A percentile compares a stretch with the other conserved stretches of the same genome.
Evolutionary conservation across 768 basidiomycete species (phyloP).

Genomic region (Hericium coralloides): DNA sequence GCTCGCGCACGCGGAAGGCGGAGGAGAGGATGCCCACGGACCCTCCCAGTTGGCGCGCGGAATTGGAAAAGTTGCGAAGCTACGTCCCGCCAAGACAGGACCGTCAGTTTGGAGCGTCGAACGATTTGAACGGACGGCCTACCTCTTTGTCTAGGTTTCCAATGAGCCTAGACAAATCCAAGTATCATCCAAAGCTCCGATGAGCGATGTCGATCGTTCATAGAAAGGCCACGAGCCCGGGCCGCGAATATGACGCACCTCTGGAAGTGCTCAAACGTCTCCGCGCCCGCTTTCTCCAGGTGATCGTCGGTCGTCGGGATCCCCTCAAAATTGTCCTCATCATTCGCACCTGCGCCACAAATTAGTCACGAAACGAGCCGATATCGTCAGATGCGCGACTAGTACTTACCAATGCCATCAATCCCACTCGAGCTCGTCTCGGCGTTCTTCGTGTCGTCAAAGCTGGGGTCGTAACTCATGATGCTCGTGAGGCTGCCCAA

Average conservation of each 20-base stretch:
- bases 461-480: too few relatives aligned
- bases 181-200: not conserved
- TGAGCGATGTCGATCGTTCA: not conserved
- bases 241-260: slow-evolving; percentile 29
- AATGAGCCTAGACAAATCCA: slow-evolving; percentile 34
- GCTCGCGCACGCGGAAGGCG: slow-evolving; percentile 59
- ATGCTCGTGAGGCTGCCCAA: too few relatives aligned
- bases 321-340: not conserved
- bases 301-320: slow-evolving; percentile 53
- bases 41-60: slow-evolving; percentile 69
- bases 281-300: slow-evolving; percentile 54
- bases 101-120: not conserved
- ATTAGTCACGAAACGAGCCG: too few relatives aligned
- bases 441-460: too few relatives aligned
- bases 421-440: too few relatives aligned
- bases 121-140: slow-evolving; percentile 3
- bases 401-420: too few relatives aligned
- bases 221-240: not conserved
- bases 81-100: slow-evolving; percentile 18
- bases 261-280: slow-evolving; percentile 54
- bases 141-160: slow-evolving; percentile 62
- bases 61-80: slow-evolving; percentile 71
- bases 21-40: slow-evolving; percentile 73
- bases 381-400: too few relatives aligned
- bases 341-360: not conserved